Conservation (phyloP, 2,329 filamentous ascomycete species). For the Fusarium miscanthi region DNA sequence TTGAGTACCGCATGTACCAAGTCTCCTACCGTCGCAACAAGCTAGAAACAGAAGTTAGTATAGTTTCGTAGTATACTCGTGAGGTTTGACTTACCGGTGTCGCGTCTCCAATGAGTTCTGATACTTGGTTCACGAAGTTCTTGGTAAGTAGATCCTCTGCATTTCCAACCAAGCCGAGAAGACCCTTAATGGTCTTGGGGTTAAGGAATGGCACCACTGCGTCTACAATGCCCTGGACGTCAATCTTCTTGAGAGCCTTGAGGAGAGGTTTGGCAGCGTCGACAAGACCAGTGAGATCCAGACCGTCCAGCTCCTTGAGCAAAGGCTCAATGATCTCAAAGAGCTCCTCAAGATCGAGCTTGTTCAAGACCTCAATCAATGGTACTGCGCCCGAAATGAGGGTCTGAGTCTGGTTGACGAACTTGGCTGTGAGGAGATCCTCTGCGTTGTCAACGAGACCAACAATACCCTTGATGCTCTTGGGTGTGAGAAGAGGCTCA, state of each 20-base stretch:
- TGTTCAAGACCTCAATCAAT: conserved; percentile 49
- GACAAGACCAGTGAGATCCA: conserved; percentile 51
- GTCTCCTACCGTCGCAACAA: conserved; percentile 49
- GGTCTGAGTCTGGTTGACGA: conserved; percentile 56
- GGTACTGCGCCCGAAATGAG: conserved; percentile 53
- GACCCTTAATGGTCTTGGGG: conserved; percentile 51
- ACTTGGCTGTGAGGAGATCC: conserved; percentile 51
- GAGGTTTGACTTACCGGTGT: conserved; percentile 31
- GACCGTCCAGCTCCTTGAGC: conserved; percentile 49
- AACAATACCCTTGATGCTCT: conserved; percentile 50
- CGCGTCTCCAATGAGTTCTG: conserved; percentile 52
- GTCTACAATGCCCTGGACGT: conserved; percentile 52
- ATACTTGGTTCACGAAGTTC: conserved; percentile 56
- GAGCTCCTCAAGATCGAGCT: conserved; percentile 53
- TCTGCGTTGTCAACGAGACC: conserved; percentile 53
- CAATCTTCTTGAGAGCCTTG: conserved; percentile 52
- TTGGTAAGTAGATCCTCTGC: conserved; percentile 52
- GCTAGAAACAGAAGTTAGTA: conserved; percentile 27
- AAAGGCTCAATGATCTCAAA: conserved; percentile 52
- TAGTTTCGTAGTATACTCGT: background rate
- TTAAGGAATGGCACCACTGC: conserved; percentile 55
- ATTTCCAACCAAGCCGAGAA: conserved; percentile 50
- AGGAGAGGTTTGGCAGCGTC: conserved; percentile 52
- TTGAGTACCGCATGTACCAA: conserved; percentile 49
- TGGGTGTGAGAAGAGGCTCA: conserved; percentile 50